Conservation (phyloP, 352 stramenopile species). For the Plasmopara muralis region DNA sequence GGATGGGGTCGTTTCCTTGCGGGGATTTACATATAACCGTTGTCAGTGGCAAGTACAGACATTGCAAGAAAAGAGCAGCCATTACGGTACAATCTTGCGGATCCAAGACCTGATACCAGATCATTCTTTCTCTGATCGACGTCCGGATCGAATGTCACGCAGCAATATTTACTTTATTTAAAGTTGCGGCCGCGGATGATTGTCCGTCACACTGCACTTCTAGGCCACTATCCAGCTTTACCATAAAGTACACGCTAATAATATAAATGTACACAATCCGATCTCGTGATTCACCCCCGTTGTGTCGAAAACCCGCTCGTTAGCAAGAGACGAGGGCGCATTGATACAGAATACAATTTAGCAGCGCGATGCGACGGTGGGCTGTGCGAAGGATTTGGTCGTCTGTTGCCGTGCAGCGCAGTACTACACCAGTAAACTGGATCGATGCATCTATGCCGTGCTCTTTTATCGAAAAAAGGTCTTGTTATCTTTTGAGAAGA, state of each 20-base stretch:
- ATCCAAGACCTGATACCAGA: conserved; percentile 2
- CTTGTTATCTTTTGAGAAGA: neutral
- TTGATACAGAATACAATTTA: neutral
- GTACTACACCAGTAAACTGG: conserved; percentile 2
- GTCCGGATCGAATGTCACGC: conserved; percentile 14
- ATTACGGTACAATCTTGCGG: conserved; percentile 9
- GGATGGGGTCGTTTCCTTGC: neutral
- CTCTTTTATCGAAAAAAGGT: no score
- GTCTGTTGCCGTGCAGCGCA: conserved; percentile 1
- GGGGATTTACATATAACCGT: neutral
- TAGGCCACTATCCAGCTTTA: neutral
- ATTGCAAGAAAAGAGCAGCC: conserved; percentile 6
- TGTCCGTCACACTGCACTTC: no score
- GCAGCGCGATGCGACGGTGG: conserved; percentile 7
- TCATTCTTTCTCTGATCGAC: conserved; percentile 11
- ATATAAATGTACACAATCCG: conserved; percentile 4
- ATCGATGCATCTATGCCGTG: neutral
- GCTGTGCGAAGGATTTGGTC: conserved; percentile 5
- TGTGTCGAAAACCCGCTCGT: neutral
- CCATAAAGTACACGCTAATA: conserved; percentile 10
- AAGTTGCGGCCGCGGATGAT: conserved; percentile 7
- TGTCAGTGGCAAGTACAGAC: neutral
- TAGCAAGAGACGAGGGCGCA: no score
- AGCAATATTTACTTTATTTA: neutral
- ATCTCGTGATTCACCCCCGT: conserved; percentile 14